Evolutionary conservation across 768 basidiomycete species (phyloP).

Genomic region (Calocera viscosa): DNA sequence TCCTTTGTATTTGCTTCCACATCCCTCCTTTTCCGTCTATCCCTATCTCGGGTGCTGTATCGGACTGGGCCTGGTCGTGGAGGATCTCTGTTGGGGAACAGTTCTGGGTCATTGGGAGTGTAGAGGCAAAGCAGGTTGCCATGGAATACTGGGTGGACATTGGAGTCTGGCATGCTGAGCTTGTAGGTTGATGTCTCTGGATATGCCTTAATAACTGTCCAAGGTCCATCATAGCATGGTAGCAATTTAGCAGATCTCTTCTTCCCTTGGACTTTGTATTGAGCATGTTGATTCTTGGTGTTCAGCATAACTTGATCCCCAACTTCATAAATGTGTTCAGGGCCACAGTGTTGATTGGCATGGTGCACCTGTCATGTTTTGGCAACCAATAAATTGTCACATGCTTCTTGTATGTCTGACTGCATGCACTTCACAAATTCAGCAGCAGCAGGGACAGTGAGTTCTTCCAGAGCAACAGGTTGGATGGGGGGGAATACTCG

Average conservation of each 20-base stretch:
- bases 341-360: constrained; percentile 22
- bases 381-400: constrained; percentile 26
- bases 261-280: no score
- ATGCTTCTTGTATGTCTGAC: constrained; percentile 22
- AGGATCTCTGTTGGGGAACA: no score
- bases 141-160: constrained; percentile 30
- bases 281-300: constrained; percentile 29
- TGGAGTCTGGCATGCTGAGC: constrained; percentile 24
- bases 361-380: constrained; percentile 27
- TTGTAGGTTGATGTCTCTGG: constrained; percentile 17
- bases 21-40: no score
- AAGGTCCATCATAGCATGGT: constrained; percentile 36
- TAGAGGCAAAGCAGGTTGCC: constrained; percentile 24
- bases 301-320: constrained; percentile 29
- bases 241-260: constrained; percentile 22
- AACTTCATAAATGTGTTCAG: constrained; percentile 16
- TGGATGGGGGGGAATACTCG: constrained; percentile 25
- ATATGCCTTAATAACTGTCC: constrained; percentile 18
- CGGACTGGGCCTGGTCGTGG: no score
- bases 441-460: constrained; percentile 26
- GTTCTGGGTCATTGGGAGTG: constrained; percentile 27
- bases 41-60: no score
- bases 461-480: constrained; percentile 22
- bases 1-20: no score
- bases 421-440: constrained; percentile 23